Evolutionary conservation across 2,329 filamentous ascomycete species (phyloP).

Genomic region (Ascochyta lentis): DNA sequence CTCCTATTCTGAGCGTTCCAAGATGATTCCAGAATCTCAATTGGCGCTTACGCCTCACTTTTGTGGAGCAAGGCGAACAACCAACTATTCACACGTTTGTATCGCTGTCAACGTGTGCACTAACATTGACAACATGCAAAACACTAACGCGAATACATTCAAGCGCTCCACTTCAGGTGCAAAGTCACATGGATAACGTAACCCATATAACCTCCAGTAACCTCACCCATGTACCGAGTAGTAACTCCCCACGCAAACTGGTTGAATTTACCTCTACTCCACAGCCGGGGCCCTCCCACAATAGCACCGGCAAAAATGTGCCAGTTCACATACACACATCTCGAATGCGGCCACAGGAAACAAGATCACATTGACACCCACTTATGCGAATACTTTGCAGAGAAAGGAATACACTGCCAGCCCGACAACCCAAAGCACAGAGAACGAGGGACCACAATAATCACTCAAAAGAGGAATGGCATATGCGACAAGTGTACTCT

Average conservation of each 20-base stretch:
- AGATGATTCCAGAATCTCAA: not conserved
- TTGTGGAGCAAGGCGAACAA: slow-evolving; percentile 19
- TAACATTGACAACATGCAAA: slow-evolving; percentile 11
- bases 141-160: slow-evolving; percentile 10
- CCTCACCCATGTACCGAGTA: not conserved
- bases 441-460: slow-evolving; percentile 19
- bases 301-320: slow-evolving; percentile 23
- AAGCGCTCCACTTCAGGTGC: slow-evolving; percentile 11
- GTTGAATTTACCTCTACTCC: not conserved
- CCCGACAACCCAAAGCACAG: slow-evolving; percentile 25
- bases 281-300: not conserved
- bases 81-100: slow-evolving; percentile 17
- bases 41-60: slow-evolving; percentile 20
- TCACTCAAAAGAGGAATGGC: slow-evolving; percentile 20
- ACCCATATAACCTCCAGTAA: not conserved
- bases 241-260: not conserved
- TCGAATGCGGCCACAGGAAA: slow-evolving; percentile 29
- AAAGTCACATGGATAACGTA: slow-evolving; percentile 1
- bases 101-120: slow-evolving; percentile 10
- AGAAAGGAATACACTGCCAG: slow-evolving; percentile 22
- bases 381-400: slow-evolving; percentile 23
- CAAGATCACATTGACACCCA: slow-evolving; percentile 28
- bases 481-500: slow-evolving; percentile 25
- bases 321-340: slow-evolving; percentile 26
- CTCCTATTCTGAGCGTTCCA: slow-evolving; percentile 3